Conservation (phyloP, 169 alveolate genomes). For the Eimeria necatrix region DNA sequence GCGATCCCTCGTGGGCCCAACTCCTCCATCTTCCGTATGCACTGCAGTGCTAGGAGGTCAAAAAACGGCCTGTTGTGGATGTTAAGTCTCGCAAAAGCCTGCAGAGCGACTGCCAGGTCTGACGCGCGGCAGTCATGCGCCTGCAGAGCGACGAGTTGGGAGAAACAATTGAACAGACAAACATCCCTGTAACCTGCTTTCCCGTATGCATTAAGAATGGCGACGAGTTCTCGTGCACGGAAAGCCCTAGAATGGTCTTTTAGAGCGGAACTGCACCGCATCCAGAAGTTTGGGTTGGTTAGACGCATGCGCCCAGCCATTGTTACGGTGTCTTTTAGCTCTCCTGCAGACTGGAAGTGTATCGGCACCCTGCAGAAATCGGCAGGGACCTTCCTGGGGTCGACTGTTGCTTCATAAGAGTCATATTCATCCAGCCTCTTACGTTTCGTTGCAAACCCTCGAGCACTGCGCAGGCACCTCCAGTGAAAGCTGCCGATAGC, state of each 20-base stretch:
- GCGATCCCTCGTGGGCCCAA: conserved; percentile 80
- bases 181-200: conserved; percentile 66
- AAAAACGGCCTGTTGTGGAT: conserved; percentile 65
- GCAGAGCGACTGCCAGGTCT: conserved; percentile 80
- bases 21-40: conserved; percentile 14
- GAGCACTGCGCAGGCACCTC: neutral
- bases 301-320: conserved; percentile 76
- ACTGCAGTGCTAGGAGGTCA: conserved; percentile 74
- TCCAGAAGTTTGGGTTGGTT: conserved; percentile 79
- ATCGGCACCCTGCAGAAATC: conserved; percentile 77
- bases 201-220: conserved; percentile 76
- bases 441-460: conserved; percentile 78
- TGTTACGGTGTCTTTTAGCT: conserved; percentile 67
- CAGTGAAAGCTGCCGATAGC: neutral
- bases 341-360: conserved; percentile 77
- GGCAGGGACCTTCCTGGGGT: conserved; percentile 69
- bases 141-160: conserved; percentile 67
- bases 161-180: conserved; percentile 64
- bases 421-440: conserved; percentile 77
- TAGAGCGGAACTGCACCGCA: conserved; percentile 81
- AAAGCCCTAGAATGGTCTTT: conserved; percentile 64
- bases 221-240: conserved; percentile 77
- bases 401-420: conserved; percentile 62
- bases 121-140: conserved; percentile 78
- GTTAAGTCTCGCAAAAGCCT: conserved; percentile 77